phyloP scores from a whole-genome alignment of 192 early-diverging fungal genomes.

The Coemansia sp. region DNA sequence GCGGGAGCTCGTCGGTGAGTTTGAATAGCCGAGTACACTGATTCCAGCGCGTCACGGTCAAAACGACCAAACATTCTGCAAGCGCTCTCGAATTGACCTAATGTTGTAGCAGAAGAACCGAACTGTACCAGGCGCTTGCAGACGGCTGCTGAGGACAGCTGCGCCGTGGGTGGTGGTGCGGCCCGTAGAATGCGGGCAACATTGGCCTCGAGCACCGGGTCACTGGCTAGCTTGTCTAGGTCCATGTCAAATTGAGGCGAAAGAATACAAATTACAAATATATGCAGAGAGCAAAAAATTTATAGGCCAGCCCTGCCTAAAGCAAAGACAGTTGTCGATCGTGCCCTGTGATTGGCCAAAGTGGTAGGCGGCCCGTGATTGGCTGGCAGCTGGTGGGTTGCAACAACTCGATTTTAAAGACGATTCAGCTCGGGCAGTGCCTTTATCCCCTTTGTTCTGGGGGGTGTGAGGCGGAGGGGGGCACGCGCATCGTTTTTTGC shows the following conservation, averaged over 20 bases:
- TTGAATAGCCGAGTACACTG: conserved; percentile 26
- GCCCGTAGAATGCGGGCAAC: conserved; percentile 28
- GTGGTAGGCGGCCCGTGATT: conserved; percentile 12
- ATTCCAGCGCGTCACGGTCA: conserved; percentile 24
- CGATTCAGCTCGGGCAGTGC: conserved; percentile 15
- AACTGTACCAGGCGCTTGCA: conserved; percentile 49
- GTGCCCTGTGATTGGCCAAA: conserved; percentile 11
- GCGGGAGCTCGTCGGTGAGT: conserved; percentile 12
- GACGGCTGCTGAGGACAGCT: conserved; percentile 25
- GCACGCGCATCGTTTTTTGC: background rate
- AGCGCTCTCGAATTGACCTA: conserved; percentile 38
- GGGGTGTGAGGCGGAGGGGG: background rate
- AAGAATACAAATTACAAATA: conserved; percentile 6
- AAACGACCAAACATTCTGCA: conserved; percentile 55
- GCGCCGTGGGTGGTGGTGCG: conserved; percentile 14
- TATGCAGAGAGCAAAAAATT: background rate
- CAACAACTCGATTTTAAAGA: conserved; percentile 20
- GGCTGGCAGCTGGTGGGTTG: background rate
- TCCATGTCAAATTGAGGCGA: conserved; percentile 25
- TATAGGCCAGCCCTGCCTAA: background rate
- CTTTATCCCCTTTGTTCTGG: conserved; percentile 7
- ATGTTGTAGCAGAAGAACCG: conserved; percentile 14
- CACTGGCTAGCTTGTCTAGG: conserved; percentile 17
- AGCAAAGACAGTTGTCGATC: background rate
- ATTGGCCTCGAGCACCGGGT: conserved; percentile 28